These are phyloP conservation scores for Plasmodium vivax DNA, from an alignment of 169 alveolate species.

Conservation along the genomic window DNA sequence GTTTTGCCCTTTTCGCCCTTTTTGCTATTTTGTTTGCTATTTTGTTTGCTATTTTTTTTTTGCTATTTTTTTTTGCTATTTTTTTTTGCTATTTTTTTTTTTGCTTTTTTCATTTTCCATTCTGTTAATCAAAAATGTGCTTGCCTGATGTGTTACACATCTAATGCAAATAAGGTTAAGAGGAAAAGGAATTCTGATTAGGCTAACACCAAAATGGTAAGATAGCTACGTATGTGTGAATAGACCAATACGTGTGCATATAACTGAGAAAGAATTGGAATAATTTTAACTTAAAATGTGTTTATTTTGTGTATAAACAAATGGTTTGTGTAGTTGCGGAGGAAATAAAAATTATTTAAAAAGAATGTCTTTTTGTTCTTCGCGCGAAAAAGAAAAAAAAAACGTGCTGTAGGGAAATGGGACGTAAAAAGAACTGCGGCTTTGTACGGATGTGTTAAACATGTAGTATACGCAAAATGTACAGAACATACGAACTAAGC, in stretches of 20 bases:
- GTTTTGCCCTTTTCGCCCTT: too few relatives aligned
- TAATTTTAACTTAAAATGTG: too few relatives aligned
- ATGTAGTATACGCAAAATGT: neutral
- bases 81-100: too few relatives aligned
- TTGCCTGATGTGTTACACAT: neutral
- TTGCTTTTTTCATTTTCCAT: neutral
- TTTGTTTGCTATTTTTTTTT: too few relatives aligned
- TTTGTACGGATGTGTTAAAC: neutral
- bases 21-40: too few relatives aligned
- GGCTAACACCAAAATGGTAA: neutral
- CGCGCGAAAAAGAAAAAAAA: neutral
- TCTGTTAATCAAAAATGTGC: neutral
- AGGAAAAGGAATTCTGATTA: neutral
- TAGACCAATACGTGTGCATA: neutral
- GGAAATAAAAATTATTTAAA: neutral
- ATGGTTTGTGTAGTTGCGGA: neutral
- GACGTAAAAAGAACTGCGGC: neutral
- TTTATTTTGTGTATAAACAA: neutral
- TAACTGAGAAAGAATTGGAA: neutral
- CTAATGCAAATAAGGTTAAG: neutral
- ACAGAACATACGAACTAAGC: neutral
- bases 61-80: too few relatives aligned
- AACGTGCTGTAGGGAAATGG: neutral
- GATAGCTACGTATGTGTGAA: neutral
- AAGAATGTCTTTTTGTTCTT: neutral